Percentiles rank a stretch among this genome's conserved stretches.
phyloP scores from a whole-genome alignment of 169 alveolate genomes.

The Babesia caballi region DNA sequence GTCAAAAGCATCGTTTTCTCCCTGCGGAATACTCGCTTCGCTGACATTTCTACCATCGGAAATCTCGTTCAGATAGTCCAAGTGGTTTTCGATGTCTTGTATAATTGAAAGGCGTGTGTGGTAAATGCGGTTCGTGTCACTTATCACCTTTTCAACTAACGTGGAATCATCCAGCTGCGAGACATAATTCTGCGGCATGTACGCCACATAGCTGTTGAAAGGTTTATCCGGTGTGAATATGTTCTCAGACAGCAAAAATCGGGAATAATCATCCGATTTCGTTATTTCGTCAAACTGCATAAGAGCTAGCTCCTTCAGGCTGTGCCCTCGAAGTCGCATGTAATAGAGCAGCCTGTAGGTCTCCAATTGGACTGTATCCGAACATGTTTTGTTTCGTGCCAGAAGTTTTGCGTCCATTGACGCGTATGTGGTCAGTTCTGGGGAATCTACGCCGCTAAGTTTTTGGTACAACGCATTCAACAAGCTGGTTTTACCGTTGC shows the following conservation, averaged over 20 bases:
- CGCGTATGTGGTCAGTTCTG: not conserved
- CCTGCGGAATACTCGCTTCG: not conserved
- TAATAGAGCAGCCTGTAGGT: slow-evolving; percentile 4
- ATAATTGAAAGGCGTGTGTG: slow-evolving; percentile 12
- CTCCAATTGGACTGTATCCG: not conserved
- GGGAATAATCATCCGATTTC: not conserved
- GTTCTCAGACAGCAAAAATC: not conserved
- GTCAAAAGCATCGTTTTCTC: not conserved
- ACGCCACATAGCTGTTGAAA: slow-evolving; percentile 32
- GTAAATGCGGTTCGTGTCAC: not conserved
- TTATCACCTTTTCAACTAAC: slow-evolving; percentile 27
- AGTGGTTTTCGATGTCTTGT: slow-evolving; percentile 26
- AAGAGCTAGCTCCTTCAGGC: not conserved
- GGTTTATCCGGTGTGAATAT: not conserved
- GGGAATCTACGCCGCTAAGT: slow-evolving; percentile 12
- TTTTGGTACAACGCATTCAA: slow-evolving; percentile 47
- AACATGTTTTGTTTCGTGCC: not conserved
- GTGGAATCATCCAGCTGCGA: slow-evolving; percentile 12
- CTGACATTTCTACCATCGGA: not conserved
- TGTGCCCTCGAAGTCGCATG: slow-evolving; percentile 5
- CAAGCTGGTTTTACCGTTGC: slow-evolving; percentile 73
- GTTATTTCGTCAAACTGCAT: not conserved
- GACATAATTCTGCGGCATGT: slow-evolving; percentile 59
- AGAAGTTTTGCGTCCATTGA: slow-evolving; percentile 26
- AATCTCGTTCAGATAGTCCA: slow-evolving; percentile 7